Base-by-base conservation (phyloP, 2,329 filamentous ascomycete genomes). In the Zasmidium angulare region DNA sequence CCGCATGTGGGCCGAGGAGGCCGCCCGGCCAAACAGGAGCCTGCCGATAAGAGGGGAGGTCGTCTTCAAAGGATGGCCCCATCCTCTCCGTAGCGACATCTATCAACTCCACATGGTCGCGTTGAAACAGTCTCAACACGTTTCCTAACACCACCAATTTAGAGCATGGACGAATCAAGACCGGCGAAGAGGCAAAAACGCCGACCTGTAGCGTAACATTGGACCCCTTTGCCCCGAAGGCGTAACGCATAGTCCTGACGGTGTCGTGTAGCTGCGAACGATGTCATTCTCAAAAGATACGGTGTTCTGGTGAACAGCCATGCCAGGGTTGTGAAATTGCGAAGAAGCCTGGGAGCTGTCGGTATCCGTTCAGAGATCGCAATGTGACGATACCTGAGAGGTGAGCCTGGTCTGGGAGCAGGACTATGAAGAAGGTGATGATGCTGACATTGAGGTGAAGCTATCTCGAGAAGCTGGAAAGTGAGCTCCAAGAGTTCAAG, bases 211-310 rank as follows among this genome's bases (percentile, higher is more conserved):
- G 48, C 48, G 48, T 50, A 56, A 46, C 21, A 46, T 23, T 20
- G 21, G 2, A 11, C 10, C 9, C n/a, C 14, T 36, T 29, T 20
- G 20, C n/a, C 2, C 29, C 2, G 21, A n/a, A n/a, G n/a, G n/a
- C n/a, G n/a, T n/a, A n/a, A n/a, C n/a, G n/a, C n/a, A n/a, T n/a
- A n/a, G n/a, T n/a, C n/a, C n/a, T 31, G 26, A 43, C n/a, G 6
- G 11, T 17, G 17, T 50, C 60, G 43, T 55, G 19, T 50, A 68
- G 65, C 31, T 69, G 67, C 21, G 55, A 63, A 19, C 48, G 66
- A 54, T 69, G 67, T 53, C 66, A 69, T 50, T 62, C 57, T 7
- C 67, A 69, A 21, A 69, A 69, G 60, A 69, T 67, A 52, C 68
- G 68, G 53, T 69, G 67, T 54, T 67, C 66, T 1, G 67, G 67